phyloP scores from a whole-genome alignment of 148 eudicot genomes.

The Limonium bicolor region DNA sequence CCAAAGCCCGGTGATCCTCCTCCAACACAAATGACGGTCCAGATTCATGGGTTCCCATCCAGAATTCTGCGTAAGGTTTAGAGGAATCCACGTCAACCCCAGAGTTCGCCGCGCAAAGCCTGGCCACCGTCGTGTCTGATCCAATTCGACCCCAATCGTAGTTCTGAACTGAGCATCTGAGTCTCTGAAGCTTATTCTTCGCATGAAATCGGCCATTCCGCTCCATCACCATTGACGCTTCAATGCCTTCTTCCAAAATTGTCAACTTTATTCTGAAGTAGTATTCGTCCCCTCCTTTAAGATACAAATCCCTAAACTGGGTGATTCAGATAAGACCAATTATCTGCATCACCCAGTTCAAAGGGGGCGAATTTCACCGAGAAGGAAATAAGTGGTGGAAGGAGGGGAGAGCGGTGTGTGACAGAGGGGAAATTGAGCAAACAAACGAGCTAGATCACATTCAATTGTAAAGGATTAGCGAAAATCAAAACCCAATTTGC shows the following conservation, averaged over 20 bases:
- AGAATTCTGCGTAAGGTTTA: slow-evolving; percentile 75
- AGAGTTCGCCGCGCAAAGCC: slow-evolving; percentile 34
- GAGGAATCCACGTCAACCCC: slow-evolving; percentile 24
- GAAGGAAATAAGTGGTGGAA: too few relatives aligned
- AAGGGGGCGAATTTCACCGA: too few relatives aligned
- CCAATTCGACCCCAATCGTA: slow-evolving; percentile 84
- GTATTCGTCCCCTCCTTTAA: too few relatives aligned
- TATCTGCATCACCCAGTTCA: slow-evolving; percentile 5
- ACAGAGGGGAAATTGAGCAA: background rate
- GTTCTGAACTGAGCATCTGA: slow-evolving; percentile 56
- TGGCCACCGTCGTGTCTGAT: slow-evolving; percentile 41
- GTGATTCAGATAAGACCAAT: background rate
- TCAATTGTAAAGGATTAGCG: background rate
- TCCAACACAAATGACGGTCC: background rate
- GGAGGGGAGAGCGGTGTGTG: background rate
- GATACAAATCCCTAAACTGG: background rate
- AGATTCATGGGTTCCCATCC: slow-evolving; percentile 88
- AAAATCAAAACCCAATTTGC: background rate
- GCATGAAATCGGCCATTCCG: slow-evolving; percentile 6
- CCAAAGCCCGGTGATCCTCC: slow-evolving; percentile 3
- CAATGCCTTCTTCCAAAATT: background rate
- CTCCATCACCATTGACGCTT: slow-evolving; percentile 18
- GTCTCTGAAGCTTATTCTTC: slow-evolving; percentile 22
- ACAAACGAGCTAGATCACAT: background rate
- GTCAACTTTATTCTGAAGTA: background rate